Evolutionary conservation across 495 filamentous ascomycete genomes (phyloP), one percentile per base, ranked within the genome.

Genomic region (Chaetomidium leptoderma): DNA sequence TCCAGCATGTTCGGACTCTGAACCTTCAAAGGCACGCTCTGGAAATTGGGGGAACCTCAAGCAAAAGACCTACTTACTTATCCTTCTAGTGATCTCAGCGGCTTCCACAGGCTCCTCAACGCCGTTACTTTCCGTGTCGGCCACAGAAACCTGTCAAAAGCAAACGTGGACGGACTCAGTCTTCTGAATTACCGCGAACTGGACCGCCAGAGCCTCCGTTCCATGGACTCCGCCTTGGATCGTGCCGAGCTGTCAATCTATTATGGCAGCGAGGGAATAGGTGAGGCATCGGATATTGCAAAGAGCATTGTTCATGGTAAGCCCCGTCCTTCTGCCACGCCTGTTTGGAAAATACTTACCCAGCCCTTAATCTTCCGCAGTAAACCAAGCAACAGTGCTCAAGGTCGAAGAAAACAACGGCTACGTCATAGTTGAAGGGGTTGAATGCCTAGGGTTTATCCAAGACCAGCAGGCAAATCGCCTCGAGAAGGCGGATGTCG

Each of bases 401-500:
- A 24, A 35, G 9, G 19, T 24, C 3, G 47, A 50, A 2, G 33
- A 37, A 19, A 21, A 21, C 17, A 51, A 42, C 11, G 30, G 9
- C 2, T 53, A 47, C 14, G 55, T 59, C 0, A 51, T 59, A 1
- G 13, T 63, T 14, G 13, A 59, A 16, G 46, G 19, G 3, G 55
- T 63, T 14, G 57, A 63, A 10, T 63, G 56, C 17, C n/a, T 55
- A 1, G 56, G 57, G 1, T 58, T 44, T 21, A 26, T 5, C 23
- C 33, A 52, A 13, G 37, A 51, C 24, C 32, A 29, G 16, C 46
- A 45, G 11, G 14, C 37, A 11, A n/a, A n/a, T 36, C 45, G 47
- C 11, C 27, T 58, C 8, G 47, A 35, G 23, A 52, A 49, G 14
- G 35, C 47, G 7, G 37, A 58, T 11, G 39, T 58, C 11, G n/a